Evolutionary conservation across 805 yeast species (phyloP).

Genomic region (Metschnikowia amazonensis): DNA sequence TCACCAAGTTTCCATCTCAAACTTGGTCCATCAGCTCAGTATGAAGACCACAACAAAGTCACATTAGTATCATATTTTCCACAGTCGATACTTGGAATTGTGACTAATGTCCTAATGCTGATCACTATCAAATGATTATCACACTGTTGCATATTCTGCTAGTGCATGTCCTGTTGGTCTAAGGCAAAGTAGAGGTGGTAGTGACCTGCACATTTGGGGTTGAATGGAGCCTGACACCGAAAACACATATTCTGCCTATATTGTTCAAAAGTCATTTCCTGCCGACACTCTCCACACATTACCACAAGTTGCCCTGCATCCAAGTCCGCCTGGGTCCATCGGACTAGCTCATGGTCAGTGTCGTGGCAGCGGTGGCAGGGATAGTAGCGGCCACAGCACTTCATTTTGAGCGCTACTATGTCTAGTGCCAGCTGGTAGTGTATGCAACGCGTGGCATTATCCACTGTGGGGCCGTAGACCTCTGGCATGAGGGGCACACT

Average conservation of each 20-base stretch:
- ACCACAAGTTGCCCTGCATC: slow-evolving; percentile 20
- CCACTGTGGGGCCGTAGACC: slow-evolving; percentile 21
- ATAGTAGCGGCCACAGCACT: slow-evolving; percentile 35
- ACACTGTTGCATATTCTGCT: no score
- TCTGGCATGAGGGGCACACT: neutral
- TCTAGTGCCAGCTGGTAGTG: slow-evolving; percentile 37
- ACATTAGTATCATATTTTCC: no score
- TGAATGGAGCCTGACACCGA: slow-evolving; percentile 28
- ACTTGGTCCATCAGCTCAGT: no score
- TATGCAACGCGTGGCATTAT: slow-evolving; percentile 32
- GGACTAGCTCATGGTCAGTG: slow-evolving; percentile 14
- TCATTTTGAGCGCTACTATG: slow-evolving; percentile 37
- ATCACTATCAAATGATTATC: no score
- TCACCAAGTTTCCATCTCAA: no score
- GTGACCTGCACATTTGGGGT: slow-evolving; percentile 38
- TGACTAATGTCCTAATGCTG: no score
- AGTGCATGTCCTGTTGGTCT: no score
- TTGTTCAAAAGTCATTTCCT: slow-evolving; percentile 26
- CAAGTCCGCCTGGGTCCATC: slow-evolving; percentile 16
- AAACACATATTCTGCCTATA: slow-evolving; percentile 23
- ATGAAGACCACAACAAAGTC: no score
- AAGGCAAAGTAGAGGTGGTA: slow-evolving; percentile 34
- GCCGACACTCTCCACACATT: slow-evolving; percentile 36
- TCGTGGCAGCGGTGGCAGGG: slow-evolving; percentile 41
- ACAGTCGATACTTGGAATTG: no score